phyloP scores from a whole-genome alignment of 2,329 filamentous ascomycete species.

The Colletotrichum agaves region DNA sequence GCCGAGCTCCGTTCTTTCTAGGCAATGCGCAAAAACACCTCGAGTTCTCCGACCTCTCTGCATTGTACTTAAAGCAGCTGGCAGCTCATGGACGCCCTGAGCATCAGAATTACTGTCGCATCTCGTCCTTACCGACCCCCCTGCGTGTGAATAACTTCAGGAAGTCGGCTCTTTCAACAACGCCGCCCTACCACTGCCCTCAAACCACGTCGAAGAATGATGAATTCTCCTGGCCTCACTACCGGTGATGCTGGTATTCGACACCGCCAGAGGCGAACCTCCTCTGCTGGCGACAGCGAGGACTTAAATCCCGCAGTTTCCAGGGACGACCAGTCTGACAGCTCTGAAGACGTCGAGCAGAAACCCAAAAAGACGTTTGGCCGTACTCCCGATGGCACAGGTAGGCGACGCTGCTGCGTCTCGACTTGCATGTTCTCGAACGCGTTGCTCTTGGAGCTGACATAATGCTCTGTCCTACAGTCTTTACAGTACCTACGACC shows the following conservation, averaged over 20 bases:
- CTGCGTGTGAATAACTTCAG: slow-evolving; percentile 29
- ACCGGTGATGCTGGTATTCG: slow-evolving; percentile 32
- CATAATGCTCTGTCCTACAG: slow-evolving; percentile 58
- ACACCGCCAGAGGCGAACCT: slow-evolving; percentile 26
- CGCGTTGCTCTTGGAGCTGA: neutral
- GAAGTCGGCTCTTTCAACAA: slow-evolving; percentile 5
- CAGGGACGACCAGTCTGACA: slow-evolving; percentile 15
- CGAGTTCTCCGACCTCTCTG: neutral
- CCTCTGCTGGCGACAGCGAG: slow-evolving; percentile 19
- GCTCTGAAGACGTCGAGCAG: slow-evolving; percentile 23
- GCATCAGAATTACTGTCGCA: slow-evolving; percentile 30
- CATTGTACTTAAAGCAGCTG: slow-evolving; percentile 24
- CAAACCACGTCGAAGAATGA: slow-evolving; percentile 36
- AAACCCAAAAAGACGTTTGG: slow-evolving; percentile 82
- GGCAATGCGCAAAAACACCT: slow-evolving; percentile 1
- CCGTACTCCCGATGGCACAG: slow-evolving; percentile 87
- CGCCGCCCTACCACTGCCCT: neutral
- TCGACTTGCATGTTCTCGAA: neutral
- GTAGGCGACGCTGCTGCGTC: slow-evolving; percentile 63
- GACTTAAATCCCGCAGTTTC: slow-evolving; percentile 7
- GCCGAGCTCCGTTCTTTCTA: neutral
- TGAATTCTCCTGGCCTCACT: slow-evolving; percentile 37
- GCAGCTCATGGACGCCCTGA: slow-evolving; percentile 36
- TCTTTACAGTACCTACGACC: slow-evolving; percentile 94
- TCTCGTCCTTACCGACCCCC: slow-evolving; percentile 35